Conservation (phyloP, 805 yeast species). For the Scheffersomyces amazonensis region DNA sequence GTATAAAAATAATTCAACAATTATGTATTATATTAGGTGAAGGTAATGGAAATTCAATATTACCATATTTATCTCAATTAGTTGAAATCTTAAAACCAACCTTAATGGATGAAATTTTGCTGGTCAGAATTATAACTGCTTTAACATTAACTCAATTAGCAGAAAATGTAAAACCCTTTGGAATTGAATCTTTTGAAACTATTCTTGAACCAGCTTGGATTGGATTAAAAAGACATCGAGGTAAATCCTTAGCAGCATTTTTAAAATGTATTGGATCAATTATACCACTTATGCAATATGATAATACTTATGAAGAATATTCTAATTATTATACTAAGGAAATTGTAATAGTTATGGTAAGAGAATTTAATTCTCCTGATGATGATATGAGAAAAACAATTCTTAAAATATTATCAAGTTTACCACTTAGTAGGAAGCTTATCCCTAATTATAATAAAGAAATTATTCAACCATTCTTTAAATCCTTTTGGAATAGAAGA, state of each 20-base stretch:
- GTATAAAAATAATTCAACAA: conserved; percentile 73
- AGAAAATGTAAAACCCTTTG: conserved; percentile 80
- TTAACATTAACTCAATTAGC: conserved; percentile 72
- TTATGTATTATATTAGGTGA: conserved; percentile 66
- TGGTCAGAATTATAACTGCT: conserved; percentile 70
- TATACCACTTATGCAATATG: conserved; percentile 76
- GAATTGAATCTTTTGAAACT: conserved; percentile 80
- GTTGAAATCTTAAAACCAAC: conserved; percentile 59
- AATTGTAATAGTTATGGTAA: conserved; percentile 58
- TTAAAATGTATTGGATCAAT: conserved; percentile 74
- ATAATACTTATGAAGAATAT: conserved; percentile 56
- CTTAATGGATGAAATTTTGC: conserved; percentile 63
- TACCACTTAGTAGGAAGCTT: conserved; percentile 61
- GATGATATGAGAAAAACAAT: conserved; percentile 83
- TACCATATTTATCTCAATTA: conserved; percentile 69
- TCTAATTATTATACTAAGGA: conserved; percentile 76
- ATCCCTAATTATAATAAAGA: conserved; percentile 48
- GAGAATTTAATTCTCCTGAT: conserved; percentile 80
- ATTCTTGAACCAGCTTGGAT: conserved; percentile 76
- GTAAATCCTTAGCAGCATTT: conserved; percentile 72
- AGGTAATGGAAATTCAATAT: conserved; percentile 47
- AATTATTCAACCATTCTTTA: conserved; percentile 60
- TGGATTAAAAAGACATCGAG: conserved; percentile 75
- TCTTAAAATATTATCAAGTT: conserved; percentile 61
- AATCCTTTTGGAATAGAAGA: conserved; percentile 79